Conservation (phyloP, 495 filamentous ascomycete genomes). For the Aspergillus cavernicola region DNA sequence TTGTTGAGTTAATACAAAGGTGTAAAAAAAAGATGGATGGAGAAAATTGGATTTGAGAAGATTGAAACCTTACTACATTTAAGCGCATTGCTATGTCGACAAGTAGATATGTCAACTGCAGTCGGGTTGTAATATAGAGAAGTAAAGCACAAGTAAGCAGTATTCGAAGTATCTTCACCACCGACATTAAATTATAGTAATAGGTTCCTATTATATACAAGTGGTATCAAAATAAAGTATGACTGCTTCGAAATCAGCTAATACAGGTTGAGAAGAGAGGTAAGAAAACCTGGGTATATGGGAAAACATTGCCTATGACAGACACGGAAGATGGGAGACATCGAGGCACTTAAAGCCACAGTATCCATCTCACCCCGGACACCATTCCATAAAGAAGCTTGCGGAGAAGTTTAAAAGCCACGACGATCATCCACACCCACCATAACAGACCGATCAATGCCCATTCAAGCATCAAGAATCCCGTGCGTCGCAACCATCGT, state of each 20-base stretch:
- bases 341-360: conserved; percentile 57
- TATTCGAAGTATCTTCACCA: too few species aligned
- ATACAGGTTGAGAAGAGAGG: neutral
- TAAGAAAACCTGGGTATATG: neutral
- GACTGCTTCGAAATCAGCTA: neutral
- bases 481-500: conserved; percentile 64
- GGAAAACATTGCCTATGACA: too few species aligned
- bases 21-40: too few species aligned
- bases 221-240: neutral
- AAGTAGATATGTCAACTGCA: too few species aligned
- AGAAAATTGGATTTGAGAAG: too few species aligned
- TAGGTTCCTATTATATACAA: neutral
- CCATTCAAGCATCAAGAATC: conserved; percentile 76
- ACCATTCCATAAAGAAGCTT: conserved; percentile 56
- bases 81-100: too few species aligned
- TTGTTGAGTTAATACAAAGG: too few species aligned
- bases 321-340: neutral
- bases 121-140: too few species aligned
- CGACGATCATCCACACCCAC: conserved; percentile 79
- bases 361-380: conserved; percentile 64
- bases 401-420: conserved; percentile 59
- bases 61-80: too few species aligned
- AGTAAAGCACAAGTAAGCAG: too few species aligned
- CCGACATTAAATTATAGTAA: too few species aligned
- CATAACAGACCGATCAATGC: conserved; percentile 74